A percentile compares a stretch with the other conserved stretches of the same genome.
These are phyloP conservation scores for Aristolochia contorta DNA, from an alignment of 164 flowering plant genomes.

Conservation along the genomic window DNA sequence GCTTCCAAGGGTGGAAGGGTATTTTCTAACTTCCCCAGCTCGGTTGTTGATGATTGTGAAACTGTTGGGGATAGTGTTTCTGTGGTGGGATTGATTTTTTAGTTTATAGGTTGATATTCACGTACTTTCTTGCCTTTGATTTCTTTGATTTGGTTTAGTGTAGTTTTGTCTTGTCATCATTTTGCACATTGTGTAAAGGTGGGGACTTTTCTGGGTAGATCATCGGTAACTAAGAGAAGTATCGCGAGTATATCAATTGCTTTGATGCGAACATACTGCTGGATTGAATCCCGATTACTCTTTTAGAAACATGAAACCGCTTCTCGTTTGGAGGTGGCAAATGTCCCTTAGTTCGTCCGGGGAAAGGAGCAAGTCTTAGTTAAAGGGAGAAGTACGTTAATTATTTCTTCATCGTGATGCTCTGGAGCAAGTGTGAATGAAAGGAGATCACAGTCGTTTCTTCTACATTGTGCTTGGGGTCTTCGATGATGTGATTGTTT, in stretches of 20 bases:
- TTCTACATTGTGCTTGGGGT: neutral
- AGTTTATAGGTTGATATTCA: neutral
- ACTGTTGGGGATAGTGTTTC: neutral
- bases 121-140: neutral
- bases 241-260: no score
- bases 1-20: constrained; percentile 58
- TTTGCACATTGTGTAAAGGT: no score
- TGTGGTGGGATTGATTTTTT: neutral
- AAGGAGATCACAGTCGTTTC: neutral
- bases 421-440: neutral
- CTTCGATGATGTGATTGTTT: neutral
- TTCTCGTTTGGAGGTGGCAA: no score
- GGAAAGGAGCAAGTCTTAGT: neutral
- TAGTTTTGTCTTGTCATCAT: no score
- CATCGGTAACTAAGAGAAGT: no score
- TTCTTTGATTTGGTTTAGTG: no score
- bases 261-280: no score
- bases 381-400: neutral
- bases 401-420: neutral
- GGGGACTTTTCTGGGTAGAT: no score
- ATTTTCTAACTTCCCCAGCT: neutral
- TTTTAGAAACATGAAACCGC: no score
- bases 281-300: no score
- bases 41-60: no score
- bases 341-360: no score